Conservation (phyloP, 768 basidiomycete species). For the Termitomyces sp. region DNA sequence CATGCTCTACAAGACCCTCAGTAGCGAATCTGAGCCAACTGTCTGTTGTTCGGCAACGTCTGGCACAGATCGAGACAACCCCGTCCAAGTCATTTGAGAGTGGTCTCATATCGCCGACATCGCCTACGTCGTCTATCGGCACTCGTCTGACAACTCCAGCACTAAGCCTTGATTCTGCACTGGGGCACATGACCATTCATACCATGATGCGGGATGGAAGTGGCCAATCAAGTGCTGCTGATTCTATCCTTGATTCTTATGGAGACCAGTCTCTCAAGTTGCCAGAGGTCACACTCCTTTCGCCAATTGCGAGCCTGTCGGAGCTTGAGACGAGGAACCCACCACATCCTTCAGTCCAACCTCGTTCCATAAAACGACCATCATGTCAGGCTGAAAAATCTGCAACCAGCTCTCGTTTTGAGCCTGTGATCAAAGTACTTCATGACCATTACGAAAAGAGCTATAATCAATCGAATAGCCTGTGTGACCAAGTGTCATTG, state of each 20-base stretch:
- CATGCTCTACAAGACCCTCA: slow-evolving; percentile 43
- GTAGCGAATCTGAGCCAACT: slow-evolving; percentile 53
- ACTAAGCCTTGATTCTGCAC: neutral
- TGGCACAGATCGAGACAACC: slow-evolving; percentile 50
- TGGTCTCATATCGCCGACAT: slow-evolving; percentile 6
- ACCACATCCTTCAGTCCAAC: neutral
- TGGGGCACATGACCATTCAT: neutral
- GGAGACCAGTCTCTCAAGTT: neutral
- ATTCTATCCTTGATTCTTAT: slow-evolving; percentile 24
- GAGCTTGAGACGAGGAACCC: neutral
- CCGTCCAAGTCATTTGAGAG: slow-evolving; percentile 17
- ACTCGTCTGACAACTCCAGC: slow-evolving; percentile 11
- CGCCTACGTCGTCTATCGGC: slow-evolving; percentile 6
- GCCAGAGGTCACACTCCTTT: neutral
- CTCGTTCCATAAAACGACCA: neutral
- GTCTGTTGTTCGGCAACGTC: slow-evolving; percentile 62
- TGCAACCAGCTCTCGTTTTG: neutral
- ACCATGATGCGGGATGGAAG: slow-evolving; percentile 9
- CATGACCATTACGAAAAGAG: slow-evolving; percentile 6
- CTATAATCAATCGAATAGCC: neutral
- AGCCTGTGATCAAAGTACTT: slow-evolving; percentile 6
- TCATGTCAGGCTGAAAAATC: neutral
- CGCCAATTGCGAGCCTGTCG: neutral
- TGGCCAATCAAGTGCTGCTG: slow-evolving; percentile 10
- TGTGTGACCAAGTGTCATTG: slow-evolving; percentile 9